Conservation (phyloP, 1,284 basidiomycete species). For the Dichomitus squalens region DNA sequence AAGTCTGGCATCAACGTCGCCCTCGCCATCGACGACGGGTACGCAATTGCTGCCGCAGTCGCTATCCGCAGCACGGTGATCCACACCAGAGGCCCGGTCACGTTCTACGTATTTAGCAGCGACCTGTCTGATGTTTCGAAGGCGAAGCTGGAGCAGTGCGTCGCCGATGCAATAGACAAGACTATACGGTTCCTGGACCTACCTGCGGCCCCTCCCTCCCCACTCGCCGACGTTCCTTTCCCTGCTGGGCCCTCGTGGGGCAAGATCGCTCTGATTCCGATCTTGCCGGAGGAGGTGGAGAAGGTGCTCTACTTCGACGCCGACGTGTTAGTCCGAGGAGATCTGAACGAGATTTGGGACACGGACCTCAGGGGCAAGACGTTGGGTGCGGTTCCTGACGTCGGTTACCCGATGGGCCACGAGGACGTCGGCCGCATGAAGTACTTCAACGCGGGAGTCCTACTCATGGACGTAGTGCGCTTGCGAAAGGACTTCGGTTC, state of each 20-base stretch:
- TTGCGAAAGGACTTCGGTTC: slow-evolving; percentile 32
- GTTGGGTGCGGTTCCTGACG: slow-evolving; percentile 49
- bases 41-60: slow-evolving; percentile 52
- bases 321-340: slow-evolving; percentile 49
- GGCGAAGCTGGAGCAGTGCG: slow-evolving; percentile 36
- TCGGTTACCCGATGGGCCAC: slow-evolving; percentile 55
- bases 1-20: slow-evolving; percentile 53
- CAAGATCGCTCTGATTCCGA: slow-evolving; percentile 48
- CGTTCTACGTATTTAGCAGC: slow-evolving; percentile 53
- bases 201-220: slow-evolving; percentile 24
- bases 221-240: slow-evolving; percentile 29
- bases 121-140: slow-evolving; percentile 43
- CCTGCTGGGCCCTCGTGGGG: slow-evolving; percentile 46
- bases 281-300: slow-evolving; percentile 54
- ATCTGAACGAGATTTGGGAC: slow-evolving; percentile 46
- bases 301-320: slow-evolving; percentile 55
- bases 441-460: slow-evolving; percentile 61
- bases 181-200: slow-evolving; percentile 47
- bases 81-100: slow-evolving; percentile 42
- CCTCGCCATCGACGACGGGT: slow-evolving; percentile 44
- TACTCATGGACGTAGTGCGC: slow-evolving; percentile 51
- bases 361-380: slow-evolving; percentile 43
- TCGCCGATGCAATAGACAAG: slow-evolving; percentile 32
- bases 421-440: slow-evolving; percentile 30
- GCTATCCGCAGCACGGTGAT: slow-evolving; percentile 45